These are phyloP conservation scores for Syzygium malaccense DNA, from an alignment of 441 rosid species.

Conservation along the genomic window DNA sequence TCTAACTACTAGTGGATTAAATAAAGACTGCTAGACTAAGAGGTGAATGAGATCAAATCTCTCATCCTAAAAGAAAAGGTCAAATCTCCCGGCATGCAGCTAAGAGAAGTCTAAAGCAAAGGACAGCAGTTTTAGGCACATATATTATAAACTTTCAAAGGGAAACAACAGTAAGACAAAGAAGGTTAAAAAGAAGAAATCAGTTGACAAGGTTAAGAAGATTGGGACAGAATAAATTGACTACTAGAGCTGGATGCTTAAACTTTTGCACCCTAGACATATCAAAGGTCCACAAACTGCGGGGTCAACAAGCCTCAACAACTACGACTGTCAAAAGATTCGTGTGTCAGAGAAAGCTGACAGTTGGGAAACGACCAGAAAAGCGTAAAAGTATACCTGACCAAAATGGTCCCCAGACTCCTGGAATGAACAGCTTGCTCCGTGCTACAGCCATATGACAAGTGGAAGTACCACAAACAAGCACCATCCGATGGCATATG, in stretches of 20 bases:
- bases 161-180: background rate
- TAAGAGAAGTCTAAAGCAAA: background rate
- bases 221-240: background rate
- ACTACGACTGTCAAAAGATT: background rate
- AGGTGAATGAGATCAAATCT: background rate
- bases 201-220: background rate
- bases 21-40: background rate
- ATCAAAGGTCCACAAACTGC: background rate
- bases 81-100: background rate
- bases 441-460: constrained; percentile 93
- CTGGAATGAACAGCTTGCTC: constrained; percentile 83
- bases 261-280: background rate
- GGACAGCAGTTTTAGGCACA: background rate
- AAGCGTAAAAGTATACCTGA: constrained; percentile 49
- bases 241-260: background rate
- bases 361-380: background rate
- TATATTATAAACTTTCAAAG: background rate
- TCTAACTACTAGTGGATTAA: background rate
- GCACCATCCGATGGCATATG: constrained; percentile 72
- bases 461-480: constrained; percentile 95
- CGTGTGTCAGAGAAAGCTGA: background rate
- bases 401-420: constrained; percentile 99
- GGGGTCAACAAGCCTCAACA: background rate
- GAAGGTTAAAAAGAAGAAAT: background rate
- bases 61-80: background rate